Conservation (phyloP, 352 stramenopile genomes). For the Pythium brachiatum region DNA sequence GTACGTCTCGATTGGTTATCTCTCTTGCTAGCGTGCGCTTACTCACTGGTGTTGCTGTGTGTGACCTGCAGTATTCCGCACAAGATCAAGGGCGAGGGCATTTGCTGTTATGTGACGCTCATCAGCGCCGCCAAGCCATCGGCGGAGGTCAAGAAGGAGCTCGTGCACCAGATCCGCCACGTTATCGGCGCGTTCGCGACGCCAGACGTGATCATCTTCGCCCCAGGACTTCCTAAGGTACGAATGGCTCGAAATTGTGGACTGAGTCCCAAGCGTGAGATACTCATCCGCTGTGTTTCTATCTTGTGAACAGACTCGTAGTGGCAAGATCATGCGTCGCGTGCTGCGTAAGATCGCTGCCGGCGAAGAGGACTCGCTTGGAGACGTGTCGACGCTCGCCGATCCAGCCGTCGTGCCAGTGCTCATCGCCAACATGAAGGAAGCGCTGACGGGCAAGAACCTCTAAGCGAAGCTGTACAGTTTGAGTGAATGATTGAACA, state of each 20-base stretch:
- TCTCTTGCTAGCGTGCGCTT: too few species aligned
- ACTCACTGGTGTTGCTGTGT: neutral
- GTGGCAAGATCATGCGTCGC: slow-evolving; percentile 98
- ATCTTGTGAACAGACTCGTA: slow-evolving; percentile 71
- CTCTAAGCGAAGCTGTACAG: slow-evolving; percentile 30
- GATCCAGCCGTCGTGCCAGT: slow-evolving; percentile 94
- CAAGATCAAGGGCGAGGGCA: slow-evolving; percentile 96
- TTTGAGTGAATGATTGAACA: neutral
- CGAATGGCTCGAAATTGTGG: too few species aligned
- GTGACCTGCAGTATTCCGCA: slow-evolving; percentile 75
- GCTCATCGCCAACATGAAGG: slow-evolving; percentile 90
- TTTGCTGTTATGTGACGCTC: slow-evolving; percentile 95
- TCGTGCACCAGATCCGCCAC: slow-evolving; percentile 83
- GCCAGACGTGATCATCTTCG: slow-evolving; percentile 94
- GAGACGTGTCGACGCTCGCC: slow-evolving; percentile 96
- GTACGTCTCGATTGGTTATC: slow-evolving; percentile 14
- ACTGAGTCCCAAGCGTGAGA: too few species aligned
- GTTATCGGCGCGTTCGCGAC: slow-evolving; percentile 96
- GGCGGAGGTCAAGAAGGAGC: slow-evolving; percentile 54
- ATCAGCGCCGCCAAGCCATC: slow-evolving; percentile 73
- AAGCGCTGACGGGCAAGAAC: slow-evolving; percentile 60
- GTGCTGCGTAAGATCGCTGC: slow-evolving; percentile 98
- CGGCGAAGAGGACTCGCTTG: slow-evolving; percentile 92
- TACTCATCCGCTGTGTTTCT: too few species aligned
- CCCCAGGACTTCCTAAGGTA: slow-evolving; percentile 90